phyloP scores from a whole-genome alignment of 331 rosid species.

The Malus hybrid region DNA sequence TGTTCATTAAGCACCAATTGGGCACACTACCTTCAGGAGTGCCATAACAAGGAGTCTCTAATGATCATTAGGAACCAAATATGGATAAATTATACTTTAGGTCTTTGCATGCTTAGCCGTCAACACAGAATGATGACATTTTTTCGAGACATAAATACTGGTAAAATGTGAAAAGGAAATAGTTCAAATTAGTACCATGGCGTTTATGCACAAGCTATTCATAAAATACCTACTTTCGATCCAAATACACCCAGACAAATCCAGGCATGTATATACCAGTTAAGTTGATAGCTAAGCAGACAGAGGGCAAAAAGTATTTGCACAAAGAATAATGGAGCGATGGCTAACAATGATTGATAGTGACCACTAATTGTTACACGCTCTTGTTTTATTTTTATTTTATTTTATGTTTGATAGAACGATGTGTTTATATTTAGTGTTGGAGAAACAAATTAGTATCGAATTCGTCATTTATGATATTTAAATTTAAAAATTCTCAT shows the following conservation, averaged over 20 bases:
- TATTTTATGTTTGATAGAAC: too few relatives aligned
- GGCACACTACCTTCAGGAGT: too few relatives aligned
- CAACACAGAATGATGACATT: background rate
- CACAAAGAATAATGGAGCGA: background rate
- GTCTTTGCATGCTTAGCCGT: background rate
- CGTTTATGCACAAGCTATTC: background rate
- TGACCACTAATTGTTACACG: background rate
- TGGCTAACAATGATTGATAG: background rate
- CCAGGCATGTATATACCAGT: background rate
- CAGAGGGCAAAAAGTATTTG: background rate
- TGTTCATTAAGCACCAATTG: too few relatives aligned
- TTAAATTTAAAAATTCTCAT: too few relatives aligned
- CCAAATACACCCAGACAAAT: background rate
- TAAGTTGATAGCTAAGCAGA: background rate
- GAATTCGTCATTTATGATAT: too few relatives aligned
- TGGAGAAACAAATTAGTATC: too few relatives aligned
- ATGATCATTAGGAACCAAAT: too few relatives aligned
- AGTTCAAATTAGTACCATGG: background rate
- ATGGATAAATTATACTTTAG: background rate
- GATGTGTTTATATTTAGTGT: too few relatives aligned
- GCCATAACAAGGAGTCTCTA: too few relatives aligned
- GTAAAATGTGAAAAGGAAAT: background rate
- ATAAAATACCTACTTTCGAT: background rate
- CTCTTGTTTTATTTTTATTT: background rate
- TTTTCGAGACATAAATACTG: background rate